phyloP scores from a whole-genome alignment of 768 basidiomycete species.

The Auriscalpium microsporum region DNA sequence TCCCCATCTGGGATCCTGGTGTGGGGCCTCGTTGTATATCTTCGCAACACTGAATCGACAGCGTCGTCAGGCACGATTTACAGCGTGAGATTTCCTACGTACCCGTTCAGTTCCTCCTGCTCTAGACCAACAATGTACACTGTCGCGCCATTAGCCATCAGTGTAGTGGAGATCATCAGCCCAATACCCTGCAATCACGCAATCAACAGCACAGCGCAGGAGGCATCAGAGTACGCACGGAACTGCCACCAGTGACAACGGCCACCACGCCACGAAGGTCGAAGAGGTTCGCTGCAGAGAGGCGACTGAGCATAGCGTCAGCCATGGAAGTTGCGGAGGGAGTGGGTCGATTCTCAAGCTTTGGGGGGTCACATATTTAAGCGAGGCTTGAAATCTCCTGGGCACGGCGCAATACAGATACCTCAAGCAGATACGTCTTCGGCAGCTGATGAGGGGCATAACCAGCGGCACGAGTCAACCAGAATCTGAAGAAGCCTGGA shows the following conservation, averaged over 20 bases:
- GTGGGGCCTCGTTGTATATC: slow-evolving; percentile 30
- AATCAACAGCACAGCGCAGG: not conserved
- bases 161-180: slow-evolving; percentile 39
- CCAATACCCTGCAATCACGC: slow-evolving; percentile 34
- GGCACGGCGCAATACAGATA: no score
- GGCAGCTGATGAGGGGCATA: no score
- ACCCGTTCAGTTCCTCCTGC: slow-evolving; percentile 34
- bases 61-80: not conserved
- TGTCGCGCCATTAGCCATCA: slow-evolving; percentile 39
- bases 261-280: slow-evolving; percentile 37
- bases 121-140: slow-evolving; percentile 41
- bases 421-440: no score
- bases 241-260: slow-evolving; percentile 38
- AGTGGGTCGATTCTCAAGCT: no score
- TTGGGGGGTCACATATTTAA: no score
- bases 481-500: no score
- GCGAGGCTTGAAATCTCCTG: no score
- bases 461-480: no score
- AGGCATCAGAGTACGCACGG: slow-evolving; percentile 20
- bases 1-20: slow-evolving; percentile 21
- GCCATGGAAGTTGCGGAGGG: slow-evolving; percentile 7
- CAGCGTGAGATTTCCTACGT: not conserved
- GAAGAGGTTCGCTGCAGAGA: slow-evolving; percentile 32
- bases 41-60: slow-evolving; percentile 22
- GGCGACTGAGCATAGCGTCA: slow-evolving; percentile 23